Conservation (phyloP, 768 basidiomycete species). For the Termitomyces titanicus region DNA sequence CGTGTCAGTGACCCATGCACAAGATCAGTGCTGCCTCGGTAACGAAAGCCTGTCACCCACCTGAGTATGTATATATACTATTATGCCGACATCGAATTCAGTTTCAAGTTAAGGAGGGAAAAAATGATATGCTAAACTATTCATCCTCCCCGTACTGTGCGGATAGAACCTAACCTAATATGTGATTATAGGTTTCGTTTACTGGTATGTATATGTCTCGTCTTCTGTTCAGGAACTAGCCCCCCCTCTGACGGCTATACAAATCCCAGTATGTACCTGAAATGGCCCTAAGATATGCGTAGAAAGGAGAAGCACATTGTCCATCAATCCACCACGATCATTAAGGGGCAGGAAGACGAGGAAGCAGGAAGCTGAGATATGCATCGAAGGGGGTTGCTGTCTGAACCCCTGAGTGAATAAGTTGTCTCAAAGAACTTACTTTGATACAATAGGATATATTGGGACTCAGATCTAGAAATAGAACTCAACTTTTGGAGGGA, state of each 20-base stretch:
- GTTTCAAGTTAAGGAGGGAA: slow-evolving; percentile 1
- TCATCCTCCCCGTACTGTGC: not conserved
- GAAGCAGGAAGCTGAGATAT: not conserved
- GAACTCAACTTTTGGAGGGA: no score
- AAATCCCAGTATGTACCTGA: not conserved
- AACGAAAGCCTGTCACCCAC: slow-evolving; percentile 6
- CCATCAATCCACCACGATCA: not conserved
- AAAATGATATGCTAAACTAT: slow-evolving; percentile 6
- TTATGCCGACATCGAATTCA: slow-evolving; percentile 7
- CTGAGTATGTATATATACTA: not conserved
- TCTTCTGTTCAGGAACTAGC: not conserved
- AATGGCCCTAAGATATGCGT: no score
- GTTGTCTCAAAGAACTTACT: not conserved
- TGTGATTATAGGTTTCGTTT: not conserved
- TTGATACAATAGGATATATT: not conserved
- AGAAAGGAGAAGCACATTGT: not conserved
- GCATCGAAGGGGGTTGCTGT: not conserved
- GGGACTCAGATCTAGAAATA: no score
- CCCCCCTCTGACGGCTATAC: not conserved
- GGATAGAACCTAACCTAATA: not conserved
- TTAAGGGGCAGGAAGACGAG: not conserved
- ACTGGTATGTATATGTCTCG: no score
- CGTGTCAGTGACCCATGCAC: not conserved
- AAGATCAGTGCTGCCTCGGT: not conserved
- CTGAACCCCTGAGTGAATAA: not conserved